Evolutionary conservation across 106 monocot species (phyloP).

Genomic region (Narthecium ossifragum): DNA sequence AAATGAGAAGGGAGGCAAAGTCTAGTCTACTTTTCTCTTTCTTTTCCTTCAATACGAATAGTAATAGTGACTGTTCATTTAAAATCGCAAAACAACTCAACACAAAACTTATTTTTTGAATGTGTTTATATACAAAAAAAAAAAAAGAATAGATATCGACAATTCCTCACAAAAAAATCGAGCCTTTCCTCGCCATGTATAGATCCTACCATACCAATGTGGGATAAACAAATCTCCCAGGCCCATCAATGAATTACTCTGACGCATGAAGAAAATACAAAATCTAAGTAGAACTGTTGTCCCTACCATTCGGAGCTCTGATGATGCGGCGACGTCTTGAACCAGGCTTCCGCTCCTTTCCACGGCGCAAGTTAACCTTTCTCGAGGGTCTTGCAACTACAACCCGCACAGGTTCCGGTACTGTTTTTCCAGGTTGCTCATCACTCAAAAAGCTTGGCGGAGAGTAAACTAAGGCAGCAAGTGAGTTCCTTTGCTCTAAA

Average conservation of each 20-base stretch:
- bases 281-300: slow-evolving; percentile 18
- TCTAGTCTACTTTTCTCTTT: background rate
- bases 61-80: background rate
- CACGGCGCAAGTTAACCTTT: slow-evolving; percentile 24
- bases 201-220: no score
- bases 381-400: slow-evolving; percentile 16
- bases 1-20: background rate
- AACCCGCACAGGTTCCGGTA: background rate
- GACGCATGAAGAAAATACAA: slow-evolving; percentile 1
- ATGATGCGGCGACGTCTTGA: slow-evolving; percentile 26
- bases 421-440: slow-evolving; percentile 6
- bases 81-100: no score
- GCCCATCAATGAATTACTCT: slow-evolving; percentile 10
- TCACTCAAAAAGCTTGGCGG: slow-evolving; percentile 1
- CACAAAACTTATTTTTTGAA: no score
- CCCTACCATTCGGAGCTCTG: slow-evolving; percentile 23
- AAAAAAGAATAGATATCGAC: slow-evolving; percentile 27
- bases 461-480: slow-evolving; percentile 1
- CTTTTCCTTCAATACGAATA: background rate
- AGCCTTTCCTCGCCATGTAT: no score
- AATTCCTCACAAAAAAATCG: no score
- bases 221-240: background rate
- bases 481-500: slow-evolving; percentile 37
- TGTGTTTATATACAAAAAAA: slow-evolving; percentile 32
- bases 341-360: slow-evolving; percentile 40